Conservation (phyloP, 306 rosid genomes). For the Luffa acutangula region DNA sequence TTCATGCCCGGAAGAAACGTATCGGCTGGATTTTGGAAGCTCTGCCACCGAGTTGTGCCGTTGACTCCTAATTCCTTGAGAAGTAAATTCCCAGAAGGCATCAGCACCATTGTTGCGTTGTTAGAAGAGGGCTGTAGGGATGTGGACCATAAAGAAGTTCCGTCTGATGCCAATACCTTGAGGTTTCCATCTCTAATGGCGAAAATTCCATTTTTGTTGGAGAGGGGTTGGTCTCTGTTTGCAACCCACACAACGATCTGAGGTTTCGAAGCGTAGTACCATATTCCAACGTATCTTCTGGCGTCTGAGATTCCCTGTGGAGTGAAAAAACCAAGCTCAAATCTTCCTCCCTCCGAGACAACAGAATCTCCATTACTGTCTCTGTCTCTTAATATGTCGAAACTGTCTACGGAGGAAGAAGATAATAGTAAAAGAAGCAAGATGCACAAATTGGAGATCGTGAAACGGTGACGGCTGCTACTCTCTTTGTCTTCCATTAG, state of each 20-base stretch:
- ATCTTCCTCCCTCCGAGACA: constrained; percentile 18
- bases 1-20: constrained; percentile 81
- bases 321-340: constrained; percentile 33
- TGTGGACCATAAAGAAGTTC: constrained; percentile 6
- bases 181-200: constrained; percentile 25
- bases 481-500: not conserved
- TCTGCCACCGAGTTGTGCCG: constrained; percentile 24
- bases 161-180: not conserved
- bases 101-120: constrained; percentile 15
- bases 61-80: not conserved
- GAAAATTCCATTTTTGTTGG: constrained; percentile 9
- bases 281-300: constrained; percentile 28
- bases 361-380: not conserved
- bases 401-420: not conserved
- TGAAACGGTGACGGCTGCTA: not conserved
- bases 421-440: not conserved
- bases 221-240: constrained; percentile 10
- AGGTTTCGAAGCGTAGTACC: not conserved
- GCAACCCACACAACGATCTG: constrained; percentile 37
- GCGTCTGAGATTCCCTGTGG: not conserved
- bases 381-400: not conserved
- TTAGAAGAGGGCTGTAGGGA: accelerated
- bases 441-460: not conserved
- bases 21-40: constrained; percentile 55
- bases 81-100: constrained; percentile 35